Conservation (phyloP, 352 stramenopile genomes). For the Globisporangium polare region DNA sequence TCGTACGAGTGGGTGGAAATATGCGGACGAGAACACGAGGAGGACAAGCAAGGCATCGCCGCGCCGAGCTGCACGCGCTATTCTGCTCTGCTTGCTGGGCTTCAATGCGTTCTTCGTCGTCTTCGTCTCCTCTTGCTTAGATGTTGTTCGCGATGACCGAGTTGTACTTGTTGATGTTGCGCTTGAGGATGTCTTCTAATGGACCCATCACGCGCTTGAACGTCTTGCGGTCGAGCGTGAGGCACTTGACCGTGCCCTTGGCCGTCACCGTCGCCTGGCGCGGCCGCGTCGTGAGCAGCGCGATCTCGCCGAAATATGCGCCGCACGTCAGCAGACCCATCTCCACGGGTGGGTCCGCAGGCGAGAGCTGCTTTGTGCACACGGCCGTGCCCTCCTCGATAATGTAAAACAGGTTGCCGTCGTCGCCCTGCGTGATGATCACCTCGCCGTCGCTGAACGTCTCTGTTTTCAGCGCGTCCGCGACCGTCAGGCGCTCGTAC, state of each 20-base stretch:
- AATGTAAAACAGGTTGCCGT: slow-evolving; percentile 90
- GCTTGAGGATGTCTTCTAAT: slow-evolving; percentile 89
- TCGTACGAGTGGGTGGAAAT: slow-evolving; percentile 8
- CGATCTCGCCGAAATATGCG: slow-evolving; percentile 96
- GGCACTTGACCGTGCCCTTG: slow-evolving; percentile 82
- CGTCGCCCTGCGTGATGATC: slow-evolving; percentile 88
- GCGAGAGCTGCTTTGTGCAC: slow-evolving; percentile 82
- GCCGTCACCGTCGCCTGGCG: slow-evolving; percentile 88
- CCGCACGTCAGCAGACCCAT: slow-evolving; percentile 89
- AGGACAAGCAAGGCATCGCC: background rate
- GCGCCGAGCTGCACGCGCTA: background rate
- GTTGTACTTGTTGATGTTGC: slow-evolving; percentile 91
- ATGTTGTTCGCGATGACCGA: slow-evolving; percentile 88
- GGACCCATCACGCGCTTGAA: slow-evolving; percentile 91
- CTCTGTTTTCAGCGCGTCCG: slow-evolving; percentile 77
- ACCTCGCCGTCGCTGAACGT: slow-evolving; percentile 86
- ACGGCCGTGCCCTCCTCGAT: slow-evolving; percentile 80
- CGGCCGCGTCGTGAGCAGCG: slow-evolving; percentile 91
- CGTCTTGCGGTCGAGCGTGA: slow-evolving; percentile 90
- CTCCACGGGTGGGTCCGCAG: slow-evolving; percentile 58
- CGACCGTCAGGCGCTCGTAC: slow-evolving; percentile 87
- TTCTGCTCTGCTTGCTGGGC: background rate
- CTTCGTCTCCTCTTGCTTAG: slow-evolving; percentile 29
- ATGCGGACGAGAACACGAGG: background rate
- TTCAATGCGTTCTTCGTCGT: background rate